phyloP scores from a whole-genome alignment of 352 stramenopile species.

The Pythium myriotylum region DNA sequence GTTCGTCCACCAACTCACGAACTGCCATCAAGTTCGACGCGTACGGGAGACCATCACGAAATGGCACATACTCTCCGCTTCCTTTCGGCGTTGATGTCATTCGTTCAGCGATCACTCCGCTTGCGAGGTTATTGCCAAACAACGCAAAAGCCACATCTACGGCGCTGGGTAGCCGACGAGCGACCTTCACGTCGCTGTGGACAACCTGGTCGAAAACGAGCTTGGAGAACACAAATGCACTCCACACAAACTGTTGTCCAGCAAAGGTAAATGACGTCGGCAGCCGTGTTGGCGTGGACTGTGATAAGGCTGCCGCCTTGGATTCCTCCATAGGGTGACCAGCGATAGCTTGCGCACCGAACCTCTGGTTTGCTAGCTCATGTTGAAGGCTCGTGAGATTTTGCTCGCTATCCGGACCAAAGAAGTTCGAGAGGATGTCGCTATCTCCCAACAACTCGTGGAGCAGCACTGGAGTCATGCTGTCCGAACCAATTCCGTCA shows the following conservation, averaged over 20 bases:
- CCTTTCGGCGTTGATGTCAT: conserved; percentile 14
- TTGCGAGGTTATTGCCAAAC: conserved; percentile 26
- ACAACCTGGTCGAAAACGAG: conserved; percentile 31
- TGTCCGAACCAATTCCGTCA: conserved; percentile 21
- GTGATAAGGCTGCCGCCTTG: not conserved
- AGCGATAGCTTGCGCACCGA: conserved; percentile 24
- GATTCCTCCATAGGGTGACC: conserved; percentile 22
- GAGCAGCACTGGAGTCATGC: conserved; percentile 27
- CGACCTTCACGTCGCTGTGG: conserved; percentile 15
- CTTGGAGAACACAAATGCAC: conserved; percentile 35
- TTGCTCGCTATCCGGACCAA: not conserved
- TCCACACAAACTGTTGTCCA: conserved; percentile 35
- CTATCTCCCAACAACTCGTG: conserved; percentile 14
- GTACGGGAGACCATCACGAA: conserved; percentile 32
- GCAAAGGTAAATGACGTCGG: conserved; percentile 27
- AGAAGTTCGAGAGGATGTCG: conserved; percentile 7
- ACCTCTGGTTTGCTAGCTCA: conserved; percentile 13
- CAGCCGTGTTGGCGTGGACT: not conserved
- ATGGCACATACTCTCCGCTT: conserved; percentile 16
- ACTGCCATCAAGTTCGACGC: conserved; percentile 26
- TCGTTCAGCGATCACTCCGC: conserved; percentile 14
- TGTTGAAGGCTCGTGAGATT: conserved; percentile 17
- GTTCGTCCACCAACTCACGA: conserved; percentile 11
- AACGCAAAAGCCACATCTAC: conserved; percentile 29
- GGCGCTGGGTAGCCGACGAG: conserved; percentile 25